These are phyloP conservation scores for Lentinula aciculospora DNA, from an alignment of 768 basidiomycete species.

Conservation along the genomic window DNA sequence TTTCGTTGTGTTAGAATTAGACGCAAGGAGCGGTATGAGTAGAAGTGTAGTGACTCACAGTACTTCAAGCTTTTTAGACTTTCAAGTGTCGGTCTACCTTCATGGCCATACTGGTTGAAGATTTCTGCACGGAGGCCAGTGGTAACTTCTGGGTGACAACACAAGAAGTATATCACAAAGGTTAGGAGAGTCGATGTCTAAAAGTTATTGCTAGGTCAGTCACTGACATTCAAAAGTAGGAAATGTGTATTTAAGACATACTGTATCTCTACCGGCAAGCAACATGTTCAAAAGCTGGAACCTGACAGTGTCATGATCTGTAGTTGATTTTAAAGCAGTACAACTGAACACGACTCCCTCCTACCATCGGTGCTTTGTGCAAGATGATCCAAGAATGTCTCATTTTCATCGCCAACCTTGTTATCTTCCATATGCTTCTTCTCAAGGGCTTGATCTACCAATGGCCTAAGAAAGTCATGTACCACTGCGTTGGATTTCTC, in stretches of 20 bases:
- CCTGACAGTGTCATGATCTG: slow-evolving; percentile 39
- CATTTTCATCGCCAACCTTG: slow-evolving; percentile 18
- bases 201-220: slow-evolving; percentile 31
- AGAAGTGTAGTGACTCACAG: slow-evolving; percentile 23
- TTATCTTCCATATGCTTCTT: slow-evolving; percentile 21
- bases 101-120: slow-evolving; percentile 24
- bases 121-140: slow-evolving; percentile 34
- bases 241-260: slow-evolving; percentile 17
- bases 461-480: slow-evolving; percentile 34
- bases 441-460: slow-evolving; percentile 30
- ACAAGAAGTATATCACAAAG: slow-evolving; percentile 40
- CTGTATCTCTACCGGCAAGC: slow-evolving; percentile 52
- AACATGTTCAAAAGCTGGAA: slow-evolving; percentile 53
- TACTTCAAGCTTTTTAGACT: slow-evolving; percentile 38
- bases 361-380: background rate
- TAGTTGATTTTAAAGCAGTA: slow-evolving; percentile 1
- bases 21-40: too few species aligned
- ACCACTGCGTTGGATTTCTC: slow-evolving; percentile 5
- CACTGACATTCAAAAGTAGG: slow-evolving; percentile 15
- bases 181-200: slow-evolving; percentile 27
- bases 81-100: slow-evolving; percentile 30
- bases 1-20: background rate
- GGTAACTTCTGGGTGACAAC: slow-evolving; percentile 34
- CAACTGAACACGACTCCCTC: background rate
- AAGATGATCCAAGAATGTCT: slow-evolving; percentile 12